These are phyloP conservation scores for Cyberlindnera saturnus DNA, from an alignment of 805 yeast genomes.

Conservation along the genomic window DNA sequence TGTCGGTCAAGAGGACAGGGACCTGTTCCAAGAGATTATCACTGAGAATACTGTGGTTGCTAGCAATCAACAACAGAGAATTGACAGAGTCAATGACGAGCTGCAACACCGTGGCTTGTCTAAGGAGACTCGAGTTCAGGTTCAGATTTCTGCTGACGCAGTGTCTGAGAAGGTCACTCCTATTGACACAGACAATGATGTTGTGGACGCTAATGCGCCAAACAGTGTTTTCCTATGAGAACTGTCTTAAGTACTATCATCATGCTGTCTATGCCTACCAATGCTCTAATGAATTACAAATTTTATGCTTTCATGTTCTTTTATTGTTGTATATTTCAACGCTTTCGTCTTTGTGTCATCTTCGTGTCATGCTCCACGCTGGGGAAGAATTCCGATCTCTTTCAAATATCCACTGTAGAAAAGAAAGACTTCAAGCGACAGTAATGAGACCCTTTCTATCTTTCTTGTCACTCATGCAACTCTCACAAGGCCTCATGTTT, in stretches of 20 bases:
- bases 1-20: constrained; percentile 37
- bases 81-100: constrained; percentile 42
- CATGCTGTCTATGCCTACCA: no score
- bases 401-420: no score
- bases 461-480: not conserved
- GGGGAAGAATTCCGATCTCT: no score
- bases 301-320: no score
- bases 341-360: not conserved
- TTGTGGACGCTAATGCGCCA: constrained; percentile 30
- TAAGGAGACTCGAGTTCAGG: not conserved
- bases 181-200: constrained; percentile 28
- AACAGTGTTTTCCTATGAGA: constrained; percentile 24
- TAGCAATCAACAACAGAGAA: constrained; percentile 40
- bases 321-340: no score
- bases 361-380: not conserved
- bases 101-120: constrained; percentile 34
- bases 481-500: not conserved
- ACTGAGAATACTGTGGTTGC: constrained; percentile 52
- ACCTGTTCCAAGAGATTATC: constrained; percentile 48
- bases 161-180: not conserved
- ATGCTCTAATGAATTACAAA: no score
- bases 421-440: no score
- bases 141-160: not conserved
- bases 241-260: no score
- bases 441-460: no score